Conservation (phyloP, 2,329 filamentous ascomycete genomes). For the Cytospora mali region DNA sequence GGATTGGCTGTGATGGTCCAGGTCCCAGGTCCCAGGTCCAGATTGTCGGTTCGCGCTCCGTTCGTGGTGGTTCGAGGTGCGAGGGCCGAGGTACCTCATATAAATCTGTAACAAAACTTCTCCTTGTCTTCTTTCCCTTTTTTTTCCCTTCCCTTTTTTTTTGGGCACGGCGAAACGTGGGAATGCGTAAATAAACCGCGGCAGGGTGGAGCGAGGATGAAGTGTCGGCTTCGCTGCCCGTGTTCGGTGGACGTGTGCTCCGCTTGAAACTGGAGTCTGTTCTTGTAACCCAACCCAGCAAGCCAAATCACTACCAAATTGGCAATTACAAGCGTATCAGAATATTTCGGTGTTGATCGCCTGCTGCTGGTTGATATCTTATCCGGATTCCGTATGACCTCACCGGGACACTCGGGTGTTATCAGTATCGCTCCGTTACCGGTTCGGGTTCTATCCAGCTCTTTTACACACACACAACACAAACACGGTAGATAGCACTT, state of each 20-base stretch:
- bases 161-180: neutral
- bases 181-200: conserved; percentile 11
- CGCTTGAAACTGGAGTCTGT: conserved; percentile 3
- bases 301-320: conserved; percentile 3
- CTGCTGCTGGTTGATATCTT: conserved; percentile 1
- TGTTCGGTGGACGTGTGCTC: conserved; percentile 11
- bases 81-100: conserved; percentile 22
- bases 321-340: conserved; percentile 8
- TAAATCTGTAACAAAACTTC: neutral
- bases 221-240: conserved; percentile 9
- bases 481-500: too few relatives aligned
- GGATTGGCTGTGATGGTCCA: conserved; percentile 19
- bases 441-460: neutral
- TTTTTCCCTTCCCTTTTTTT: neutral
- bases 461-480: too few relatives aligned
- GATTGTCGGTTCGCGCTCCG: conserved; percentile 12
- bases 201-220: conserved; percentile 16
- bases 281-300: conserved; percentile 5
- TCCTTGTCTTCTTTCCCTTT: neutral
- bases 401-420: conserved; percentile 8
- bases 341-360: conserved; percentile 12
- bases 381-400: conserved; percentile 10
- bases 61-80: conserved; percentile 3
- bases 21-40: conserved; percentile 6
- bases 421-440: neutral